These are phyloP conservation scores for Lasiodiplodia gonubiensis DNA, from an alignment of 2,329 filamentous ascomycete species.

Conservation along the genomic window DNA sequence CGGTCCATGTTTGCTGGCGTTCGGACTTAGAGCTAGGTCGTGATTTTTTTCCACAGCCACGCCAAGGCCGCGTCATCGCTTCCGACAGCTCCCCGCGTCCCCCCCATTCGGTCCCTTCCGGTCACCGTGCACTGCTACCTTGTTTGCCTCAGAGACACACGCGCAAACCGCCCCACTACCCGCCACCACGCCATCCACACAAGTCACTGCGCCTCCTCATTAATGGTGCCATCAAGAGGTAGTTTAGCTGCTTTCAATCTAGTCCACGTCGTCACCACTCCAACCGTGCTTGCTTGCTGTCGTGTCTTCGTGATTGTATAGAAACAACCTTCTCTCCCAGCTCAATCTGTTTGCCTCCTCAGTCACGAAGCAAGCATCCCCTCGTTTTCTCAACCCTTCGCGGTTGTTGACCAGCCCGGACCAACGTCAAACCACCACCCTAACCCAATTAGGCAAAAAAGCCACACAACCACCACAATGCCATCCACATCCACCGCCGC, in stretches of 20 bases:
- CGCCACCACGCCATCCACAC: not conserved
- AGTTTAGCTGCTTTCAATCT: conserved; percentile 1
- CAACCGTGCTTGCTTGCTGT: not conserved
- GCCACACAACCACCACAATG: not conserved
- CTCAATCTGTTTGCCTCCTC: not conserved
- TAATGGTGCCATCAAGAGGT: not conserved
- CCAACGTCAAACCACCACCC: not conserved
- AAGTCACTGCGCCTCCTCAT: not conserved
- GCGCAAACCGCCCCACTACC: conserved; percentile 7
- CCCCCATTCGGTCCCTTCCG: conserved; percentile 1
- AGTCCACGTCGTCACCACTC: conserved; percentile 8
- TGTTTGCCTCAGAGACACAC: not conserved
- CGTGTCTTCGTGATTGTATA: not conserved
- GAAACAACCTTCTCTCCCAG: not conserved
- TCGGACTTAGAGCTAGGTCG: not conserved
- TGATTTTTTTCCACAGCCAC: conserved; percentile 5
- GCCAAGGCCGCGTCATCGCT: conserved; percentile 25
- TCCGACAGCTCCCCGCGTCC: not conserved
- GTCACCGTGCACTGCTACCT: not conserved
- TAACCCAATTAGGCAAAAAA: not conserved
- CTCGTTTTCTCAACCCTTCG: not conserved
- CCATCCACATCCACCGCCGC: not conserved
- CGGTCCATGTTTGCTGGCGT: not conserved
- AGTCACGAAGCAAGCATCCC: not conserved
- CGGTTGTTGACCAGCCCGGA: not conserved